Conservation (phyloP, 495 filamentous ascomycete genomes). For the Daldinia concentrica region DNA sequence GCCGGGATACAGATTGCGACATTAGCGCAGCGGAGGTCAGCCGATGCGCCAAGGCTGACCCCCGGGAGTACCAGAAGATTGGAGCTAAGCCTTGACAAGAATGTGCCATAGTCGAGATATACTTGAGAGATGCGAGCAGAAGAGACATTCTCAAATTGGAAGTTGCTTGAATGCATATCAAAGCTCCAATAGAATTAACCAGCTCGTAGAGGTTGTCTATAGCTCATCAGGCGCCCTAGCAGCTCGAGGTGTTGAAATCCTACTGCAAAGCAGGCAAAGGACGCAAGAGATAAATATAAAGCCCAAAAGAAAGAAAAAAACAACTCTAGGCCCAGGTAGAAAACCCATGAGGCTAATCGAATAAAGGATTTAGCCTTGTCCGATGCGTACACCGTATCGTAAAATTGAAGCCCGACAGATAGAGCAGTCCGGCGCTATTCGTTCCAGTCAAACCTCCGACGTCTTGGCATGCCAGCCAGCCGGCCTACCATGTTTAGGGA, state of each 20-base stretch:
- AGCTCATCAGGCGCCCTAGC: neutral
- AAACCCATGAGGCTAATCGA: slow-evolving; percentile 4
- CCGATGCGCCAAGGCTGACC: slow-evolving; percentile 40
- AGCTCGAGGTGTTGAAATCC: neutral
- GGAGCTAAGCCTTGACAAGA: slow-evolving; percentile 46
- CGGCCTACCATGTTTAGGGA: slow-evolving; percentile 31
- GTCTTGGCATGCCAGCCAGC: slow-evolving; percentile 34
- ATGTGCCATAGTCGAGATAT: slow-evolving; percentile 42
- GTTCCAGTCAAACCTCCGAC: slow-evolving; percentile 25
- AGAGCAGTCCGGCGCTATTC: slow-evolving; percentile 35
- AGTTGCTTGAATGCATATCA: slow-evolving; percentile 22
- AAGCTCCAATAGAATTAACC: neutral
- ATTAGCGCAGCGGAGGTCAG: slow-evolving; percentile 32
- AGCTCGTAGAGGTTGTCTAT: neutral
- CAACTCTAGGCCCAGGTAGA: neutral
- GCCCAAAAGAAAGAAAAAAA: neutral
- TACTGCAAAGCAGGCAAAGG: neutral
- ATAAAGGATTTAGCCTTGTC: neutral
- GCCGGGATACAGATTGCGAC: slow-evolving; percentile 35
- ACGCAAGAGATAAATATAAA: neutral
- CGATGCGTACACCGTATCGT: slow-evolving; percentile 15
- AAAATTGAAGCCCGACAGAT: slow-evolving; percentile 20
- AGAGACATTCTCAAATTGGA: slow-evolving; percentile 36
- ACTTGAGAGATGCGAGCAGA: slow-evolving; percentile 13
- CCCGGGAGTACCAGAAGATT: slow-evolving; percentile 20